A percentile compares a stretch with the other conserved stretches of the same genome.
These are phyloP conservation scores for Emergomyces orientalis DNA, from an alignment of 2,329 filamentous ascomycete genomes.

Conservation along the genomic window DNA sequence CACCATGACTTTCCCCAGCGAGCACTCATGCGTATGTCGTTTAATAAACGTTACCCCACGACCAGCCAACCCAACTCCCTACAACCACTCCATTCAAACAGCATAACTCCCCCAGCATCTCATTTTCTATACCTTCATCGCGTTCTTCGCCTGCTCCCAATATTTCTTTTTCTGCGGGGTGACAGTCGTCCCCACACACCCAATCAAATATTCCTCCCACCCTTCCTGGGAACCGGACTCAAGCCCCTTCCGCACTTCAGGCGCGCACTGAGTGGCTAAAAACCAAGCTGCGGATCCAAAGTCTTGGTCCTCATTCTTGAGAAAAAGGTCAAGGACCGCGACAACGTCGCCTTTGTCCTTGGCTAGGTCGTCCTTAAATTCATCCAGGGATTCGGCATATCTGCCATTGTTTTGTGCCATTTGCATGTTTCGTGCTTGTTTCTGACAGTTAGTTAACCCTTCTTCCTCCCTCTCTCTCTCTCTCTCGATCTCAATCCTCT, in stretches of 20 bases:
- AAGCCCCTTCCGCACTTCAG: slow-evolving; percentile 37
- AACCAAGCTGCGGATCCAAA: slow-evolving; percentile 57
- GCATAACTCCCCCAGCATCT: too few relatives aligned
- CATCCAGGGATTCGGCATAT: slow-evolving; percentile 45
- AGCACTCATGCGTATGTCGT: too few relatives aligned
- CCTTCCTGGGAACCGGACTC: slow-evolving; percentile 40
- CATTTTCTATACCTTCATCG: slow-evolving; percentile 24
- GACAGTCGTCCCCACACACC: slow-evolving; percentile 45
- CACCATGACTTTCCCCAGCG: too few relatives aligned
- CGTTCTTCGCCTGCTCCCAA: slow-evolving; percentile 42
- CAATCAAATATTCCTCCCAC: slow-evolving; percentile 45
- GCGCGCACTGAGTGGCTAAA: slow-evolving; percentile 45
- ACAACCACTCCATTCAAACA: too few relatives aligned
- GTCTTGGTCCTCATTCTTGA: slow-evolving; percentile 39
- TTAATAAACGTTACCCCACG: too few relatives aligned
- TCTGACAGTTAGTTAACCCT: slow-evolving; percentile 5
- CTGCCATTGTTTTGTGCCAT: slow-evolving; percentile 44
- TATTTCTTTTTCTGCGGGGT: slow-evolving; percentile 40
- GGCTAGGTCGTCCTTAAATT: slow-evolving; percentile 29
- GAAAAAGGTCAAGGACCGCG: slow-evolving; percentile 43
- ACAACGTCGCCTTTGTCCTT: slow-evolving; percentile 32
- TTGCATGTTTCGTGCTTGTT: slow-evolving; percentile 54
- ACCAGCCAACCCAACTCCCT: too few relatives aligned
- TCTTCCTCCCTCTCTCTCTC: background rate
- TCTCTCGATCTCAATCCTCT: too few relatives aligned